Percentiles rank a stretch among this genome's conserved stretches.
These are phyloP conservation scores for Papiliotrema flavescens DNA, from an alignment of 1,284 basidiomycete genomes.

Conservation along the genomic window DNA sequence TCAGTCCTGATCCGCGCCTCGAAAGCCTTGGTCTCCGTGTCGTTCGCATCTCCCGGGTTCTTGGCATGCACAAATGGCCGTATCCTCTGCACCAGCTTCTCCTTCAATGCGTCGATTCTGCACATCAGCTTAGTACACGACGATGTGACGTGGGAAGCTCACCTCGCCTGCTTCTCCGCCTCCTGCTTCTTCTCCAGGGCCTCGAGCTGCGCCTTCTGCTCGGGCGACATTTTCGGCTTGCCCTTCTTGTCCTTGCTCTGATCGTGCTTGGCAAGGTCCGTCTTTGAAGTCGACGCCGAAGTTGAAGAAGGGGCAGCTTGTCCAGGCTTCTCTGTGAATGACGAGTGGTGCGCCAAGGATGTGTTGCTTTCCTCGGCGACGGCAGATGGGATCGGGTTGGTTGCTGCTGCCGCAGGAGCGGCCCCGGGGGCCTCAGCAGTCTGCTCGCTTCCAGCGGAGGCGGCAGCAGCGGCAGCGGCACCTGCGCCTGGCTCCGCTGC, in stretches of 20 bases:
- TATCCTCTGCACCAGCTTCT: conserved; percentile 76
- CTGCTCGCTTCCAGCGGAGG: conserved; percentile 20
- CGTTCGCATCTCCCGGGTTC: conserved; percentile 77
- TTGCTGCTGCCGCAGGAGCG: conserved; percentile 9
- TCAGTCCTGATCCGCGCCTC: conserved; percentile 75
- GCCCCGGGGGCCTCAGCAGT: conserved; percentile 12
- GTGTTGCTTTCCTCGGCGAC: conserved; percentile 12
- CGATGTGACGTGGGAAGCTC: conserved; percentile 1
- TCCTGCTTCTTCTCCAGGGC: conserved; percentile 74
- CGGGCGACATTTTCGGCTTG: conserved; percentile 64
- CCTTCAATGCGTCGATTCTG: conserved; percentile 61
- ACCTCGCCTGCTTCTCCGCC: conserved; percentile 72
- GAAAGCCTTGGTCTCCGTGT: conserved; percentile 76
- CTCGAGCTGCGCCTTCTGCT: conserved; percentile 77
- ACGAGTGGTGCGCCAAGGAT: conserved; percentile 33
- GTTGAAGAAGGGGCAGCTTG: conserved; percentile 14
- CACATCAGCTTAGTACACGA: conserved; percentile 3
- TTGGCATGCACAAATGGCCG: conserved; percentile 85
- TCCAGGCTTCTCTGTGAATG: conserved; percentile 25
- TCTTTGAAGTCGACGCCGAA: conserved; percentile 13
- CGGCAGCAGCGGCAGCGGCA: conserved; percentile 28
- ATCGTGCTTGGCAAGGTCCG: conserved; percentile 15
- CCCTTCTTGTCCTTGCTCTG: conserved; percentile 54
- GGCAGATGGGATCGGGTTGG: conserved; percentile 16
- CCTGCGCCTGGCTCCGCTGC: conserved; percentile 43